Conservation (phyloP, 2,329 filamentous ascomycete genomes). For the Phyllosticta citrichinensis region DNA sequence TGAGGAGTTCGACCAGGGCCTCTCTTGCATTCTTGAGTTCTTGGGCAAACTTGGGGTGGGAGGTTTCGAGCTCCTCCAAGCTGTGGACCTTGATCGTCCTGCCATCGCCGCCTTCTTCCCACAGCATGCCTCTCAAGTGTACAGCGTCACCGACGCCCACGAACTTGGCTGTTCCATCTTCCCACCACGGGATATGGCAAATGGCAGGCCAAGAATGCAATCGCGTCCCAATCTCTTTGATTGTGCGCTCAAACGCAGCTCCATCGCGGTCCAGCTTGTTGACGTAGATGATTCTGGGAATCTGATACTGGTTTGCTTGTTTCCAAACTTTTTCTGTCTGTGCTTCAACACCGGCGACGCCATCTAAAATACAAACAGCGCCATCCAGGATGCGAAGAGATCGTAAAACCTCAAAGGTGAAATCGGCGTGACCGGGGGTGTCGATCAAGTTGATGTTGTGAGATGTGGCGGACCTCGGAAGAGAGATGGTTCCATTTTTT, state of each 20-base stretch:
- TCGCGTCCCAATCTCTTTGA: slow-evolving; percentile 73
- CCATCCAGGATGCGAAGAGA: slow-evolving; percentile 83
- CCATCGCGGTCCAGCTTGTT: slow-evolving; percentile 82
- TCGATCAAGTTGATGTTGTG: slow-evolving; percentile 80
- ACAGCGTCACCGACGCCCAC: slow-evolving; percentile 79
- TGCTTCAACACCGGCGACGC: slow-evolving; percentile 87
- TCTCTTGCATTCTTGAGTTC: slow-evolving; percentile 69
- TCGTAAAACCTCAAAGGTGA: slow-evolving; percentile 89
- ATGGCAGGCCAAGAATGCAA: slow-evolving; percentile 79
- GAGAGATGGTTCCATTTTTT: not conserved
- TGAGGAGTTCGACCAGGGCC: slow-evolving; percentile 71
- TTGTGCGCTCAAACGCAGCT: slow-evolving; percentile 70
- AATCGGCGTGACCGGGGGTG: slow-evolving; percentile 93
- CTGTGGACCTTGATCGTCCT: slow-evolving; percentile 49
- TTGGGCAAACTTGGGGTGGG: slow-evolving; percentile 42
- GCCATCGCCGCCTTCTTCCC: slow-evolving; percentile 57
- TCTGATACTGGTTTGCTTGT: slow-evolving; percentile 75
- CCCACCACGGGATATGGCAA: slow-evolving; percentile 94
- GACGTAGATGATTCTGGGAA: slow-evolving; percentile 72
- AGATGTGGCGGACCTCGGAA: slow-evolving; percentile 4
- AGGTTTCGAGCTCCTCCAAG: slow-evolving; percentile 42
- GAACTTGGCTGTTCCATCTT: slow-evolving; percentile 60
- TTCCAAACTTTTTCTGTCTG: slow-evolving; percentile 96
- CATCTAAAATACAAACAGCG: slow-evolving; percentile 86
- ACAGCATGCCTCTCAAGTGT: slow-evolving; percentile 63